Base-by-base conservation (phyloP, 108 stramenopile genomes). In the Fragilaria radians region DNA sequence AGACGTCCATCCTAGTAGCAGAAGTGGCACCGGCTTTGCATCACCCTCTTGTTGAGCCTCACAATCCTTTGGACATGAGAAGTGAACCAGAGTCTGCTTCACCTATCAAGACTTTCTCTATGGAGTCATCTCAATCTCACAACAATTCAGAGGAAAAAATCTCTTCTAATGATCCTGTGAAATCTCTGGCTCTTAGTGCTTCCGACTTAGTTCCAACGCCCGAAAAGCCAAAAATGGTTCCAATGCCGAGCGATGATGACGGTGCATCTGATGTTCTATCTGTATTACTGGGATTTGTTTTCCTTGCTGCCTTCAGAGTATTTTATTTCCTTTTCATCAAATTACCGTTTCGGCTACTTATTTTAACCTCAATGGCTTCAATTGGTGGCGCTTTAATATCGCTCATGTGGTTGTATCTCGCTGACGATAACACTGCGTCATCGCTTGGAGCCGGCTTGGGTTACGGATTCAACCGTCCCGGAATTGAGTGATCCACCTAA, bases 271-370 rank as follows among this genome's bases (percentile, higher is more conserved):
- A 81, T 36, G 74, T 83, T 23, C 58, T 85, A 51, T 48, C 77
- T 9, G 53, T 71, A 9, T 72, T 89, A 63, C 26, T 86, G 5
- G 70, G 81, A 11, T 71, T 71, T 53, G 33, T 89, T 30, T 71
- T 84, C 36, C 63, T 60, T 18, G 31, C 62, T 24, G 29, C 82
- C 28, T 79, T 81, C 51, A 63, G 65, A 23, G 55, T 83, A 9
- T 26, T 79, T 32, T 79, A 65, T 62, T 72, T 59, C 30, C 18
- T 71, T 2, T 51, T 83, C 22, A 57, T 86, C 46, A 57, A 68
- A 24, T 65, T 75, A 21, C 82, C 82, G 3, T 30, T 79, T 21
- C 63, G 67, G 22, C 70, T 82, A 30, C 48, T 72, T 22, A 58
- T 60, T 0, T 63, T 67, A 22, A 45, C 62, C 14, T 33, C 73